phyloP scores from a whole-genome alignment of 225 moss, liverwort and hornwort species.

The Straminergon stramineum region DNA sequence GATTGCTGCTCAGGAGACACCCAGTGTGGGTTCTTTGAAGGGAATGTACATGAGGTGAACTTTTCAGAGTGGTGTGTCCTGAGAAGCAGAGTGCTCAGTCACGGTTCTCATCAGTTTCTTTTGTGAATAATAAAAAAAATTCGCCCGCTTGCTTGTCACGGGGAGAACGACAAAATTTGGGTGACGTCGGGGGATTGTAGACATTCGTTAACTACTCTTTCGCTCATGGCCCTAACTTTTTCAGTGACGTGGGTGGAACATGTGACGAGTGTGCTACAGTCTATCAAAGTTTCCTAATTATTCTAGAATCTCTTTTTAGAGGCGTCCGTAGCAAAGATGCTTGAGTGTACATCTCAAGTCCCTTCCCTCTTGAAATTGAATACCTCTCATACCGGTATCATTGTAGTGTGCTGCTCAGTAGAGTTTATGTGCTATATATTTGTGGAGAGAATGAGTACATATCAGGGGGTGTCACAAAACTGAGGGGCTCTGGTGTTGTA shows the following conservation, averaged over 20 bases:
- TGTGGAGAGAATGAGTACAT: neutral
- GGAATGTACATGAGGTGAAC: neutral
- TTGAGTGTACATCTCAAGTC: neutral
- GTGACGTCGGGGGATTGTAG: too few species aligned
- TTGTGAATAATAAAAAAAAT: too few species aligned
- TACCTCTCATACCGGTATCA: neutral
- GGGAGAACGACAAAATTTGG: neutral
- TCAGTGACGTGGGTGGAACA: neutral
- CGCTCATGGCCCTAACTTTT: neutral
- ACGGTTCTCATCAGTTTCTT: neutral
- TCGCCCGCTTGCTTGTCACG: neutral
- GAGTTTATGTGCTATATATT: neutral
- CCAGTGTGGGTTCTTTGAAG: neutral
- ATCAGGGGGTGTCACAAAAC: neutral
- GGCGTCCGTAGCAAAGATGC: neutral
- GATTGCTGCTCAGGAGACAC: neutral
- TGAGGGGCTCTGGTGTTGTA: neutral
- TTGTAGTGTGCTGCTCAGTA: neutral
- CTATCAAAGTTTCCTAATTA: neutral
- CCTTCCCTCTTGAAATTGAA: neutral
- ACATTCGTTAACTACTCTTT: neutral
- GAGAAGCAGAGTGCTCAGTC: neutral
- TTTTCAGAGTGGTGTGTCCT: neutral
- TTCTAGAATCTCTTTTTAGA: neutral
- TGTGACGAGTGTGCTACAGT: neutral